Conservation (phyloP, 169 alveolate species). For the Cryptosporidium canis region DNA sequence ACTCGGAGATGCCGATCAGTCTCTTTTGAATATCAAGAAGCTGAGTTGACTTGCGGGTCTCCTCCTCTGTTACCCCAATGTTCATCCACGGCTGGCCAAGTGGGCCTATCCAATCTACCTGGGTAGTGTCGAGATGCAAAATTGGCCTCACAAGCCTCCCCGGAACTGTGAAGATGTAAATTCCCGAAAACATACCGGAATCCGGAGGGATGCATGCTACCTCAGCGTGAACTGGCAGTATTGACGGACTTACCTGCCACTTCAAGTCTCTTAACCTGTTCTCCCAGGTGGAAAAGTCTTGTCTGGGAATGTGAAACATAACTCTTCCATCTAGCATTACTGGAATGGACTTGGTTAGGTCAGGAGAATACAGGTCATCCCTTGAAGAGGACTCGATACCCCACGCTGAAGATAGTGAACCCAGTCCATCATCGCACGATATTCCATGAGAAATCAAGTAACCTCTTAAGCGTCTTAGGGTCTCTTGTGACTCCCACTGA, state of each 20-base stretch:
- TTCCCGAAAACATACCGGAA: conserved; percentile 88
- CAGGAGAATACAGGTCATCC: conserved; percentile 83
- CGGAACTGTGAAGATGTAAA: conserved; percentile 92
- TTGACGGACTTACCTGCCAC: conserved; percentile 73
- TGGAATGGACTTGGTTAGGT: conserved; percentile 82
- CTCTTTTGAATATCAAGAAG: conserved; percentile 37
- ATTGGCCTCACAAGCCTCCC: conserved; percentile 98
- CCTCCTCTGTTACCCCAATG: conserved; percentile 77
- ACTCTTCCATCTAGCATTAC: conserved; percentile 91
- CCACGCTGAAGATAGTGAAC: conserved; percentile 74
- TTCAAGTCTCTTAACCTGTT: conserved; percentile 80
- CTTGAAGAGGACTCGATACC: conserved; percentile 83
- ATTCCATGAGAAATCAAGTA: conserved; percentile 35
- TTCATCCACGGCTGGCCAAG: conserved; percentile 93
- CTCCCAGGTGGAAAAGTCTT: conserved; percentile 77
- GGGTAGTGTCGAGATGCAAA: conserved; percentile 85
- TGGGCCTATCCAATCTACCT: conserved; percentile 97
- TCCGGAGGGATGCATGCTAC: conserved; percentile 86
- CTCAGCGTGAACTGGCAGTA: conserved; percentile 84
- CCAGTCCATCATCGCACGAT: conserved; percentile 77
- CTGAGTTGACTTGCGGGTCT: conserved; percentile 39
- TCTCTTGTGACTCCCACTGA: conserved; percentile 49
- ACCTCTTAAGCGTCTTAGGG: conserved; percentile 39
- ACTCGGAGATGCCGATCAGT: conserved; percentile 9
- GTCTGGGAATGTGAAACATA: conserved; percentile 83